Evolutionary conservation across 768 basidiomycete species (phyloP).

Genomic region (Leccinum disarticulatum): DNA sequence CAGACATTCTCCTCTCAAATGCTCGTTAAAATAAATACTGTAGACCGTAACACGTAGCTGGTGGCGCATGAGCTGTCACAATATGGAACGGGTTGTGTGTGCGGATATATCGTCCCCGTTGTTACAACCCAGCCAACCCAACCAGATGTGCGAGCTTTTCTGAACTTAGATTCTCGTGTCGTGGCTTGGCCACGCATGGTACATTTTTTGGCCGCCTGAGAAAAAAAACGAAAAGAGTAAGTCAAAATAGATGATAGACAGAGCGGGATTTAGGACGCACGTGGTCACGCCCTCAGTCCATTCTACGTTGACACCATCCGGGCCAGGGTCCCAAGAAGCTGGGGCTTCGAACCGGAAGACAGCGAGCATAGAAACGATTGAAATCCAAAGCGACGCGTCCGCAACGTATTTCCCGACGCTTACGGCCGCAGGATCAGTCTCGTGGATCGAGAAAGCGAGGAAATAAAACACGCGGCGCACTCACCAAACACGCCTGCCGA

Average conservation of each 20-base stretch:
- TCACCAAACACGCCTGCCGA: too few relatives aligned
- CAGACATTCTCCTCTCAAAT: not conserved
- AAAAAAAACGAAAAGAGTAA: not conserved
- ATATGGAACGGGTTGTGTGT: not conserved
- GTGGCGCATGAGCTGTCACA: not conserved
- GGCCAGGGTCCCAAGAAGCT: too few relatives aligned
- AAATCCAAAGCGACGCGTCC: too few relatives aligned
- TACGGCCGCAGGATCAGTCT: too few relatives aligned
- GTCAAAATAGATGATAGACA: not conserved
- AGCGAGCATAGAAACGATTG: too few relatives aligned
- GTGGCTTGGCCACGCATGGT: constrained; percentile 10
- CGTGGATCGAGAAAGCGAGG: too few relatives aligned
- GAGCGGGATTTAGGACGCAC: constrained; percentile 9
- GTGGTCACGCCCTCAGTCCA: constrained; percentile 23
- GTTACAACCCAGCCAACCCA: constrained; percentile 4
- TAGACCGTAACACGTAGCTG: not conserved
- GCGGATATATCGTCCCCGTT: too few relatives aligned
- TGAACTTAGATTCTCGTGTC: constrained; percentile 5
- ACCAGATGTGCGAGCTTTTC: constrained; percentile 17
- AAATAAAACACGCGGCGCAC: too few relatives aligned
- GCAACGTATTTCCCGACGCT: too few relatives aligned
- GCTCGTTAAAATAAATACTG: not conserved
- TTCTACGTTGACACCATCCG: too few relatives aligned
- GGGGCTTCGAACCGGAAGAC: too few relatives aligned
- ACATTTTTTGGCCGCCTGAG: constrained; percentile 15